phyloP scores from a whole-genome alignment of 371 early-diverging fungal species.

The Mucor plumbeus region DNA sequence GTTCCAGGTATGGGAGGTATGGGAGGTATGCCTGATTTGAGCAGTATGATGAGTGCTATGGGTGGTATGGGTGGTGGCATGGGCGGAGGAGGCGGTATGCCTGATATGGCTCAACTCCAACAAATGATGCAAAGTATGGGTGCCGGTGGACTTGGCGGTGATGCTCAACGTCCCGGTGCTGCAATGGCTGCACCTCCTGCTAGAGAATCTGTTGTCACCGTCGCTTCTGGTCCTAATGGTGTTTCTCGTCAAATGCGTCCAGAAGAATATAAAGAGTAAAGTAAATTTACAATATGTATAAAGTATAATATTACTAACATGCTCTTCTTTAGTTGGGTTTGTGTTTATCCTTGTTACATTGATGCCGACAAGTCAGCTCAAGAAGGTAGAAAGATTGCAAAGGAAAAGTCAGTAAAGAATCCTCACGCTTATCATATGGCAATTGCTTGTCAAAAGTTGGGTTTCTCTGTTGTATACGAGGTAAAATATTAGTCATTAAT shows the following conservation, averaged over 20 bases:
- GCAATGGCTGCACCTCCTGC: conserved; percentile 1
- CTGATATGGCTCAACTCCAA: conserved; percentile 39
- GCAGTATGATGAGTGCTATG: conserved; percentile 39
- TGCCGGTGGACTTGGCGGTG: conserved; percentile 11
- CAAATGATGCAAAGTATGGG: conserved; percentile 36
- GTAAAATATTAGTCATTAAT: conserved; percentile 22
- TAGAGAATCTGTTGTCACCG: conserved; percentile 27
- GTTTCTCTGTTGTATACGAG: conserved; percentile 66
- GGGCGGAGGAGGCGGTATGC: conserved; percentile 14
- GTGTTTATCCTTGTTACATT: conserved; percentile 72
- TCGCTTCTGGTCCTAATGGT: conserved; percentile 46
- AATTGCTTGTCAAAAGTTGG: conserved; percentile 61
- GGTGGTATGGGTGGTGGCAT: conserved; percentile 19
- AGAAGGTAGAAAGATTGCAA: conserved; percentile 59
- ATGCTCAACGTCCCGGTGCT: conserved; percentile 7
- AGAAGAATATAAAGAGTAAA: conserved; percentile 48
- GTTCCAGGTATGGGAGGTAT: conserved; percentile 11
- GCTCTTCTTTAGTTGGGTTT: conserved; percentile 56
- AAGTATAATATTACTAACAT: not conserved
- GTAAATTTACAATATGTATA: not conserved
- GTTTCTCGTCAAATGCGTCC: conserved; percentile 38
- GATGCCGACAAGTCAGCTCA: conserved; percentile 56
- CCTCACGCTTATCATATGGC: conserved; percentile 74
- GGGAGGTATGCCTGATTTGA: conserved; percentile 41
- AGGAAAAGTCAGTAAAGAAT: conserved; percentile 52